Percentiles rank a stretch among this genome's conserved stretches.
These are phyloP conservation scores for Phytopythium vexans DNA, from an alignment of 352 stramenopile genomes.

Conservation along the genomic window DNA sequence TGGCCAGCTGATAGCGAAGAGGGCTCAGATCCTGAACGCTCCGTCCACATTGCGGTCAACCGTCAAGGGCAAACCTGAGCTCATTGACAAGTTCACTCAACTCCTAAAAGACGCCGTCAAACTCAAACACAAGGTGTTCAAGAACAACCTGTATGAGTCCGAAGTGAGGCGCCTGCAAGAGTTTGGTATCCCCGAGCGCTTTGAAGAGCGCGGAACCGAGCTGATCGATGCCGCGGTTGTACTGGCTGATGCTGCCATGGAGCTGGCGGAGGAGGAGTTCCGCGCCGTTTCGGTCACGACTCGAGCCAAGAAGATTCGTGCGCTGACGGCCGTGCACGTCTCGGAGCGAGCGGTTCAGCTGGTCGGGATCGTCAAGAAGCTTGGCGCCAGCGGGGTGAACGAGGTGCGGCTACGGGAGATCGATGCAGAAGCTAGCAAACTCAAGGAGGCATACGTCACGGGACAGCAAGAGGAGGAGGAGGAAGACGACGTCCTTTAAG, in stretches of 20 bases:
- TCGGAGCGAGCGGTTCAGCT: conserved; percentile 74
- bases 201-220: conserved; percentile 60
- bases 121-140: conserved; percentile 88
- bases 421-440: conserved; percentile 31
- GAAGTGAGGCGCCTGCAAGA: conserved; percentile 58
- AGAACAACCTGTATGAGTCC: conserved; percentile 53
- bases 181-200: conserved; percentile 63
- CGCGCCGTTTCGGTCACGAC: conserved; percentile 56
- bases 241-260: conserved; percentile 65
- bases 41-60: conserved; percentile 53
- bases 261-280: conserved; percentile 80
- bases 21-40: conserved; percentile 66
- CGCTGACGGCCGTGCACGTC: conserved; percentile 59
- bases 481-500: conserved; percentile 84
- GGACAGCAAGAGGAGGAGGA: conserved; percentile 76
- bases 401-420: conserved; percentile 37
- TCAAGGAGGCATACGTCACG: conserved; percentile 62
- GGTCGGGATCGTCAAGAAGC: conserved; percentile 83
- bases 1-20: conserved; percentile 73
- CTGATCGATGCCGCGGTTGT: conserved; percentile 58
- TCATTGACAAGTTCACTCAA: conserved; percentile 86
- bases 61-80: conserved; percentile 75
- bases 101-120: conserved; percentile 86
- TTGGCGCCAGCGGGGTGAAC: conserved; percentile 61
- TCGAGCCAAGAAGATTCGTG: conserved; percentile 79